Evolutionary conservation across 2,329 filamentous ascomycete genomes (phyloP).

Genomic region (Pseudofabraea citricarpa): DNA sequence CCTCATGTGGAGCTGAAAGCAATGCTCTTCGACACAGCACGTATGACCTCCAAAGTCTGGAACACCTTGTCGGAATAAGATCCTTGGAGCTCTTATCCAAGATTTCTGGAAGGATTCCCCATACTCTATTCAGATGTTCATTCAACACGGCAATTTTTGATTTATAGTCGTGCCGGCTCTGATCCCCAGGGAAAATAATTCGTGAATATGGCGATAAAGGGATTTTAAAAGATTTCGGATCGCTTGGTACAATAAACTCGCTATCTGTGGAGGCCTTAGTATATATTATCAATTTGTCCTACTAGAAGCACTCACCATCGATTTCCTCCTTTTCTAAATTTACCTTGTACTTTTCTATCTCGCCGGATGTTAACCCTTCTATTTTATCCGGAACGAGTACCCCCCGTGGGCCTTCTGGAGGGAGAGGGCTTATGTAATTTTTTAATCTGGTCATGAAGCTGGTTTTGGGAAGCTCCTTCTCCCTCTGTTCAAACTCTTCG

Average conservation of each 20-base stretch:
- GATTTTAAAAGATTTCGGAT: background rate
- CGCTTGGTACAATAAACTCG: too few relatives aligned
- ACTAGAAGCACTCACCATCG: too few relatives aligned
- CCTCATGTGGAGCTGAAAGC: constrained; percentile 41
- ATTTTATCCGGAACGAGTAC: background rate
- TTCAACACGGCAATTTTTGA: background rate
- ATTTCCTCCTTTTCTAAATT: too few relatives aligned
- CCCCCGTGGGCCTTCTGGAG: background rate
- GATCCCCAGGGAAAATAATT: background rate
- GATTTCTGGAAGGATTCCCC: background rate
- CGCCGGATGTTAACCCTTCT: background rate
- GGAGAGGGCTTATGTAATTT: background rate
- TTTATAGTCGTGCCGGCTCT: background rate
- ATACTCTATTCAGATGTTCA: background rate
- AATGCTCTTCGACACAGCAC: constrained; percentile 41
- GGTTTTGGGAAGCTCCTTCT: background rate
- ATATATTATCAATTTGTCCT: too few relatives aligned
- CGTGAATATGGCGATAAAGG: background rate
- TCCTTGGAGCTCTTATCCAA: constrained; percentile 29
- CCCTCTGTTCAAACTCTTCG: background rate
- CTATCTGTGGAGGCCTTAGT: too few relatives aligned
- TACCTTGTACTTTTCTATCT: too few relatives aligned
- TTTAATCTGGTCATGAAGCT: background rate
- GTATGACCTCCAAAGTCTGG: constrained; percentile 44
- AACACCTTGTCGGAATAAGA: constrained; percentile 26